A percentile compares a stretch with the other conserved stretches of the same genome.
Conservation (phyloP, 2,329 filamentous ascomycete species). For the Fusarium duplospermum region DNA sequence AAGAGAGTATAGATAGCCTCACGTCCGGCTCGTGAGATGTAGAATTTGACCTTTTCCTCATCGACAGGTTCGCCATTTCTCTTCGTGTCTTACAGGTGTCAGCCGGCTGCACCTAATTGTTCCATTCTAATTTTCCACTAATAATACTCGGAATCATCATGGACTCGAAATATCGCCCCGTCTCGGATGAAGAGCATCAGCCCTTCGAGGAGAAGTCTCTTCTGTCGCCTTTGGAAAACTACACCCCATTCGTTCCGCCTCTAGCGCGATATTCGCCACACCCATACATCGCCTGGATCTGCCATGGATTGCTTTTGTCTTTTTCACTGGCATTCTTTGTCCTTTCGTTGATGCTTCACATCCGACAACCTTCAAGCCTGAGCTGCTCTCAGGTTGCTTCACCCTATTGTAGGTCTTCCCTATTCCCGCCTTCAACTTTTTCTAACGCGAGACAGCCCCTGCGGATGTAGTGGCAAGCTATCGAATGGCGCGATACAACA, state of each 20-base stretch:
- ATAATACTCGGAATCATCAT: not conserved
- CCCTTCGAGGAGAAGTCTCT: conserved; percentile 25
- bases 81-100: not conserved
- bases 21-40: not conserved
- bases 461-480: conserved; percentile 61
- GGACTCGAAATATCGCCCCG: conserved; percentile 11
- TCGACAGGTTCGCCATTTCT: not conserved
- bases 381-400: conserved; percentile 1
- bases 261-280: not conserved
- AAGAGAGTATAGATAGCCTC: not conserved
- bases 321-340: conserved; percentile 29
- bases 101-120: not conserved
- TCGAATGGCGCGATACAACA: conserved; percentile 61
- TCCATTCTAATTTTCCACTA: not conserved
- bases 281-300: conserved; percentile 19
- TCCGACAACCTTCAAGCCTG: not conserved
- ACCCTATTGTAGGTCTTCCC: conserved; percentile 24
- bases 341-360: conserved; percentile 17
- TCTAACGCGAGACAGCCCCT: conserved; percentile 52
- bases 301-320: conserved; percentile 23
- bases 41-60: not conserved
- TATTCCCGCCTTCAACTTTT: fast-evolving
- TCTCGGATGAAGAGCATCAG: conserved; percentile 28
- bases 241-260: not conserved
- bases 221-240: not conserved